Evolutionary conservation across 169 alveolate genomes (phyloP), one percentile per base, ranked within the genome.

Genomic region (Plasmodium cynomolgi): DNA sequence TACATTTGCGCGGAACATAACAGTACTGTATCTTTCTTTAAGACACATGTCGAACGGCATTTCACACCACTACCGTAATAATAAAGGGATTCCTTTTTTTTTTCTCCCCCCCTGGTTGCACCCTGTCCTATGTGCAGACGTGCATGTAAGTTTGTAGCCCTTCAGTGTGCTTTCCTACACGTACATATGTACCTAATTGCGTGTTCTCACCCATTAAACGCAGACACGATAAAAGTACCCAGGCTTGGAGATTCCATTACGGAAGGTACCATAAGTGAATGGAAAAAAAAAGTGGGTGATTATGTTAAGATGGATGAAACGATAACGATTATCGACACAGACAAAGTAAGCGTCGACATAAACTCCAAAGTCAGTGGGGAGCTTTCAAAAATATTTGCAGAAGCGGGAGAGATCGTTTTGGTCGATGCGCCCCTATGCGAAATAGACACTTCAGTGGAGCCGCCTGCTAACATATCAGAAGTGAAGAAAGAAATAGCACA

Each of bases 321-420:
- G 33, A 95, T 98, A 31, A 99, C 99, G 74, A 97, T 98, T 58
- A 97, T 98, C 34, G 99, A 98, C 92, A 98, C 99, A 13, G 99
- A 98, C 96, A 98, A 98, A 96, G 99, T 98, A 26, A 97, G 98
- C 23, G 98, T 98, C 17, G 99, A 98, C 79, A 97, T 98, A 44
- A 97, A 98, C 95, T 92, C 99, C 17, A 97, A 99, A 26, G 92
- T 94, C 23, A 85, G 97, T 23, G 94, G 94, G 74, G 81, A 39
- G 15, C n/a, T 86, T 72, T 33, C 47, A n/a, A 91, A 77, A 37
- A 68, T 83, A 39, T 85, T 44, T 91, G 97, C 96, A 33, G 86
- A 86, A 71, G 96, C 93, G 77, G 99, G 99, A 13, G 99, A 98
- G 68, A 95, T 98, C 8, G 97, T 98, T 41, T 82, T 92, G 20